phyloP scores from a whole-genome alignment of 805 yeast genomes.

The Hanseniaspora clermontiae region DNA sequence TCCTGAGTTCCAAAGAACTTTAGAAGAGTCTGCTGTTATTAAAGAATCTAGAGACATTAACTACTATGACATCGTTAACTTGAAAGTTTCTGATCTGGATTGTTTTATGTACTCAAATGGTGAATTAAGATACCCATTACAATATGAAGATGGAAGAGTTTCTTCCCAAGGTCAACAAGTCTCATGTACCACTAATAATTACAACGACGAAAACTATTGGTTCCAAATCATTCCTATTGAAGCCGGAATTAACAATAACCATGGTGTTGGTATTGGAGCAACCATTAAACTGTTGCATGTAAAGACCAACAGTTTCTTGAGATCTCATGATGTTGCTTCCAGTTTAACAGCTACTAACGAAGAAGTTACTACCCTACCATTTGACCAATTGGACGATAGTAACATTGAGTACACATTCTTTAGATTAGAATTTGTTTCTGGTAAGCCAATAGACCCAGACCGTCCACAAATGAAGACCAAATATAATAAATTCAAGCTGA shows the following conservation, averaged over 20 bases:
- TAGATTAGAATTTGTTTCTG: slow-evolving; percentile 49
- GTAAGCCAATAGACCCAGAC: slow-evolving; percentile 35
- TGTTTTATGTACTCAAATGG: slow-evolving; percentile 62
- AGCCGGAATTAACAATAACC: slow-evolving; percentile 33
- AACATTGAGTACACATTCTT: slow-evolving; percentile 67
- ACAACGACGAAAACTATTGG: slow-evolving; percentile 52
- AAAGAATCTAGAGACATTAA: slow-evolving; percentile 57
- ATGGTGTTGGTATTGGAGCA: slow-evolving; percentile 57
- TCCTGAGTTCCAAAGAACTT: slow-evolving; percentile 85
- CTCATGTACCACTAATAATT: slow-evolving; percentile 41
- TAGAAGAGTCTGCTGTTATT: slow-evolving; percentile 71
- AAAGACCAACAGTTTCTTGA: slow-evolving; percentile 61
- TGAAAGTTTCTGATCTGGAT: slow-evolving; percentile 68
- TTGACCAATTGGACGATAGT: slow-evolving; percentile 43
- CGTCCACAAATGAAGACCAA: slow-evolving; percentile 39
- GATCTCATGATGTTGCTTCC: slow-evolving; percentile 93
- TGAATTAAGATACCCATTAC: slow-evolving; percentile 52
- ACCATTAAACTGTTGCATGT: slow-evolving; percentile 68
- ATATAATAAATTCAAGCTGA: slow-evolving; percentile 51
- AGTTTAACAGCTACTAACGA: slow-evolving; percentile 86
- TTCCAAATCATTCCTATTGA: slow-evolving; percentile 73
- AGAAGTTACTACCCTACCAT: slow-evolving; percentile 67
- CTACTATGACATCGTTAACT: slow-evolving; percentile 61
- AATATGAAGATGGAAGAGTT: slow-evolving; percentile 92
- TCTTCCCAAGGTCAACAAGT: slow-evolving; percentile 94